Evolutionary conservation across 768 basidiomycete genomes (phyloP), one percentile per base, ranked within the genome.

Genomic region (Nidularia pulvinata): DNA sequence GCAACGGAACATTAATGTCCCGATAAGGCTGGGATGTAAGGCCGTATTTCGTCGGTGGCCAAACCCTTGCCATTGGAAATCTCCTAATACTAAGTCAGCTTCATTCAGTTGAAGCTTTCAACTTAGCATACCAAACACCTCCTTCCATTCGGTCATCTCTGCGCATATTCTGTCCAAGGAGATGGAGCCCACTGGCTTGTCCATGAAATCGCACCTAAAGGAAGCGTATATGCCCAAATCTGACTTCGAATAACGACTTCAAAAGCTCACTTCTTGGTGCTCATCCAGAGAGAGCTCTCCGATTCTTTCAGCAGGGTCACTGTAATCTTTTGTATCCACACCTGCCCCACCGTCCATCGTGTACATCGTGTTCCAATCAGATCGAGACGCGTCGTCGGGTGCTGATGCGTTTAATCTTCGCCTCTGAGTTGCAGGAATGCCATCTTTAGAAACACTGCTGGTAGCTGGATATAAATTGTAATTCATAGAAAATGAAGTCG

Each of bases 161-260:
- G 25, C 89, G 81, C 56, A 82, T 79, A 52, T 78, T 85, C 51
- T 80, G 75, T 14, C 81, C 82, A n/a, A 93, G 76, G 33, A 93
- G 73, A 56, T 91, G 86, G 30, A 94, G 72, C 6, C 92, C 92
- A 59, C 88, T 88, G 2, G 82, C 75, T 68, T 84, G 79, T 11
- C 92, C 90, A 54, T 95, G 94, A 64, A 87, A 95, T 53, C 93
- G 87, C 45, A 95, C 81, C 85, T 95, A 64, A 7, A 46, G 9
- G 22, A 46, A 11, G 22, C 13, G 13, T 14, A 9, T 39, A 39
- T 10, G 37, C 37, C 10, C 37, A 16, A 46, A 25, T 9, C n/a
- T 39, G 52, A 48, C 35, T n/a, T 32, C 47, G 34, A 52, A 19
- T 19, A 55, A 57, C 33, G 52, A n/a, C 11, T 51, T 39, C 49